Conservation (phyloP, 495 filamentous ascomycete genomes). For the Acidiella bohemica region DNA sequence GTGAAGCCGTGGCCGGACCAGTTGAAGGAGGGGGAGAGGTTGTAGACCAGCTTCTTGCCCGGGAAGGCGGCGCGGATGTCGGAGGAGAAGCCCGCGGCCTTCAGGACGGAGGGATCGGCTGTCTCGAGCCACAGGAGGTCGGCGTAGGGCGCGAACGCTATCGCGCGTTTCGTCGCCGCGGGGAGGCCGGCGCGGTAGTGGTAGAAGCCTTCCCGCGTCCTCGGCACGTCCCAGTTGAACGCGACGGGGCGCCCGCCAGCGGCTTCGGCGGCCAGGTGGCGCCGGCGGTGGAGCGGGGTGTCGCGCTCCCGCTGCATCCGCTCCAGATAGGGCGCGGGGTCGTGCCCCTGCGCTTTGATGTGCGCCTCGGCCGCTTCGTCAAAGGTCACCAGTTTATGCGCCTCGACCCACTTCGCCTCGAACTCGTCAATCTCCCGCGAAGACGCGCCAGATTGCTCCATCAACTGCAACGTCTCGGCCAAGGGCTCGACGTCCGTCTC, state of each 20-base stretch:
- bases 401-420: constrained; percentile 82
- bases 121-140: constrained; percentile 98
- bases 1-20: constrained; percentile 94
- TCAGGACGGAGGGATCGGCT: constrained; percentile 66
- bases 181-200: constrained; percentile 81
- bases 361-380: constrained; percentile 78
- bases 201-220: constrained; percentile 91
- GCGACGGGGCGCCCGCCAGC: constrained; percentile 46
- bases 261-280: constrained; percentile 51
- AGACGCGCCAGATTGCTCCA: constrained; percentile 67
- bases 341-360: constrained; percentile 43
- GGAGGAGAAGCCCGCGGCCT: constrained; percentile 57
- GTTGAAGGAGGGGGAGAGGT: constrained; percentile 91
- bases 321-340: constrained; percentile 38
- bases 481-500: constrained; percentile 58
- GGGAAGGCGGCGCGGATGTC: constrained; percentile 54
- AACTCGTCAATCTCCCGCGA: constrained; percentile 69
- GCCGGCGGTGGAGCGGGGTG: constrained; percentile 61
- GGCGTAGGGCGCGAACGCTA: constrained; percentile 80
- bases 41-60: constrained; percentile 87
- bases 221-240: constrained; percentile 85
- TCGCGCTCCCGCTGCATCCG: constrained; percentile 48
- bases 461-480: constrained; percentile 76
- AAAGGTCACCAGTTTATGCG: constrained; percentile 74
- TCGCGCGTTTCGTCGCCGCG: constrained; percentile 83